Percentiles rank a stretch among this genome's conserved stretches.
Conservation (phyloP, 768 basidiomycete species). For the Ramaria sp. region DNA sequence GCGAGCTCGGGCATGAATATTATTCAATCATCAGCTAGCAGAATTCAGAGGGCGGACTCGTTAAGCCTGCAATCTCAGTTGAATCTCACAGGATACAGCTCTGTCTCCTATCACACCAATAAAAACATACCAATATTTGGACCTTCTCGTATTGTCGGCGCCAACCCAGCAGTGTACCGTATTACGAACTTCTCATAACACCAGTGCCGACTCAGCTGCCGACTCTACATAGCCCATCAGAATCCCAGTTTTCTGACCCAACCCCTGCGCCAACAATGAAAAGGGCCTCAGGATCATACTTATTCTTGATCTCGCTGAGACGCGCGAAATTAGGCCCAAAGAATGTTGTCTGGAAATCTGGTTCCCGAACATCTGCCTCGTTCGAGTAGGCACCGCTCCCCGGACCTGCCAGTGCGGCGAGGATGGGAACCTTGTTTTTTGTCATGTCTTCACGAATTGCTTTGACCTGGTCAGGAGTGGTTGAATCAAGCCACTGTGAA, state of each 20-base stretch:
- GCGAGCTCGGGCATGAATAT: no score
- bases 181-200: no score
- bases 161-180: no score
- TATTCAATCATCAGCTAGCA: no score
- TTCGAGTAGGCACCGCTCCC: conserved; percentile 25
- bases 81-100: no score
- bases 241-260: conserved; percentile 25
- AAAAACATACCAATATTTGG: no score
- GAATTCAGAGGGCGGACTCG: no score
- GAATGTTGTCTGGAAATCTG: conserved; percentile 22
- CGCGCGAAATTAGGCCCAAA: conserved; percentile 25
- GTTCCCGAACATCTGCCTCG: conserved; percentile 24
- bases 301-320: conserved; percentile 20
- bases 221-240: not conserved
- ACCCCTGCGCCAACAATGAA: conserved; percentile 24
- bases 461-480: conserved; percentile 9
- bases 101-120: no score
- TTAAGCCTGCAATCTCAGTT: no score
- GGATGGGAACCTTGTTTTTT: conserved; percentile 16
- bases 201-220: no score
- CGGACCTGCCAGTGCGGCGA: conserved; percentile 16
- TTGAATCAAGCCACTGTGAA: not conserved
- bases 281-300: conserved; percentile 24
- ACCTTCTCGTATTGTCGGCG: no score
- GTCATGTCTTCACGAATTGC: conserved; percentile 16